A percentile compares a stretch with the other conserved stretches of the same genome.
These are phyloP conservation scores for Boletus barrowsii DNA, from an alignment of 768 basidiomycete species.

Conservation along the genomic window DNA sequence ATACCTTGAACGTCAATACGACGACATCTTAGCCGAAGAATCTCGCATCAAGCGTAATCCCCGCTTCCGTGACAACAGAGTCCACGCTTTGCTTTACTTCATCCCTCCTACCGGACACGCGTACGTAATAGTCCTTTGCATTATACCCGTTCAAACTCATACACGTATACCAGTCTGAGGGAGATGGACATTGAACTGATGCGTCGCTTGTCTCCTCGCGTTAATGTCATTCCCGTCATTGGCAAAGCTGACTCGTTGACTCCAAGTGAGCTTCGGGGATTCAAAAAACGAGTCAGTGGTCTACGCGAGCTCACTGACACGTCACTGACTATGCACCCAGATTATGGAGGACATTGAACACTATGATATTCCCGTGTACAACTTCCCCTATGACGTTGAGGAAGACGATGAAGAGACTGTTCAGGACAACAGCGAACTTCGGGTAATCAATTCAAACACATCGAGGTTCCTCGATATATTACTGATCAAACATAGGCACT, in stretches of 20 bases:
- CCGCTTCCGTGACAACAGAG: conserved; percentile 96
- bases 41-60: conserved; percentile 99
- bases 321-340: conserved; percentile 39
- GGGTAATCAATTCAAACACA: conserved; percentile 47
- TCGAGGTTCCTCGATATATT: conserved; percentile 1
- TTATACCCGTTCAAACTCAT: neutral
- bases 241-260: conserved; percentile 97
- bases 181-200: conserved; percentile 99
- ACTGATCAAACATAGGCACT: conserved; percentile 53
- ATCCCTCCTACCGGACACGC: conserved; percentile 98
- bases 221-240: conserved; percentile 97
- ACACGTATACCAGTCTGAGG: conserved; percentile 55
- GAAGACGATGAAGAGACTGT: conserved; percentile 99
- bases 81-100: conserved; percentile 96
- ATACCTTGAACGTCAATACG: conserved; percentile 97
- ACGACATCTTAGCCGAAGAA: conserved; percentile 97
- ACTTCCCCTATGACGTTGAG: conserved; percentile 99
- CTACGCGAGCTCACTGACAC: neutral
- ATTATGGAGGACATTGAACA: conserved; percentile 99
- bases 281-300: conserved; percentile 83
- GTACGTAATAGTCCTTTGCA: conserved; percentile 46
- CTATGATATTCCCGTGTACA: conserved; percentile 97
- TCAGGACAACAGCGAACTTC: conserved; percentile 92
- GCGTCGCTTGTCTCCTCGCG: conserved; percentile 95
- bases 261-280: conserved; percentile 86